These are phyloP conservation scores for Stygiomarasmius scandens DNA, from an alignment of 1,284 basidiomycete species.

Conservation along the genomic window DNA sequence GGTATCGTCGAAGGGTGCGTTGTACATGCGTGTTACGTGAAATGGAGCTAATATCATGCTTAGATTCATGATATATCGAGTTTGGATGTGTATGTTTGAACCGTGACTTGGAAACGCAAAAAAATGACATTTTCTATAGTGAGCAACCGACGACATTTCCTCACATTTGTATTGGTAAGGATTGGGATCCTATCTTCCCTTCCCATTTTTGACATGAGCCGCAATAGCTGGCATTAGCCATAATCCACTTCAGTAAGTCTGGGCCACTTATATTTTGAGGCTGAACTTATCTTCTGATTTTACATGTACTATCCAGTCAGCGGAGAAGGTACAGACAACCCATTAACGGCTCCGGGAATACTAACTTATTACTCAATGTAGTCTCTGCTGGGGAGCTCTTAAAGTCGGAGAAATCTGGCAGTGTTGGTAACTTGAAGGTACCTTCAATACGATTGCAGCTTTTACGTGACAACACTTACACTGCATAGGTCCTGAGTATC, in stretches of 20 bases:
- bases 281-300: neutral
- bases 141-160: slow-evolving; percentile 12
- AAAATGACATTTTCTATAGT: slow-evolving; percentile 14
- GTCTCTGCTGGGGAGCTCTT: slow-evolving; percentile 31
- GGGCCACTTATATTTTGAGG: neutral
- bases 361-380: slow-evolving; percentile 11
- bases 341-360: neutral
- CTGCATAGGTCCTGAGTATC: slow-evolving; percentile 28
- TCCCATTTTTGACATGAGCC: too few species aligned
- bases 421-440: slow-evolving; percentile 27
- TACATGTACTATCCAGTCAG: slow-evolving; percentile 27
- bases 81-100: slow-evolving; percentile 30
- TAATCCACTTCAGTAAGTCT: slow-evolving; percentile 30
- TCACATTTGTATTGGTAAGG: slow-evolving; percentile 27
- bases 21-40: neutral
- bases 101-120: too few species aligned
- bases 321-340: slow-evolving; percentile 27
- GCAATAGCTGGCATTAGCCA: slow-evolving; percentile 28
- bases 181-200: too few species aligned
- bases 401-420: slow-evolving; percentile 24
- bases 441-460: too few species aligned
- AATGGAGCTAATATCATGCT: neutral
- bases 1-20: slow-evolving; percentile 31
- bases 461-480: too few species aligned
- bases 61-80: slow-evolving; percentile 34